These are phyloP conservation scores for Myxozyma monticola DNA, from an alignment of 805 yeast genomes.

Conservation along the genomic window DNA sequence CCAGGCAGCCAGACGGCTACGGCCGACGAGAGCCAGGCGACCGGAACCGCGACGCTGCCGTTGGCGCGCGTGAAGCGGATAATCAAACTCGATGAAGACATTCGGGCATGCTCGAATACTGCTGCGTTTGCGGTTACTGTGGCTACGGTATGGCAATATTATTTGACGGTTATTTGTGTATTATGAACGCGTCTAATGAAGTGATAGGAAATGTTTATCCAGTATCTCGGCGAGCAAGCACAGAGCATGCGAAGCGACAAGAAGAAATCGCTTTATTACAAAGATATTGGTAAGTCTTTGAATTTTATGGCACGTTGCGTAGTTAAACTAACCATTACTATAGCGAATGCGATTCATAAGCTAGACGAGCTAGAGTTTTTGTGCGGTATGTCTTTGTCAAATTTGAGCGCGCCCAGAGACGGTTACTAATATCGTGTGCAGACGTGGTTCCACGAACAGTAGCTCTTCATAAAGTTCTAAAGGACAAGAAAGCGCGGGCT, in stretches of 20 bases:
- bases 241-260: constrained; percentile 26
- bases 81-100: constrained; percentile 33
- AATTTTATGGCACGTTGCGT: not conserved
- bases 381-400: constrained; percentile 23
- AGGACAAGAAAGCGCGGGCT: constrained; percentile 13
- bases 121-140: constrained; percentile 33
- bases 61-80: constrained; percentile 32
- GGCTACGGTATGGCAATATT: constrained; percentile 31
- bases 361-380: constrained; percentile 31
- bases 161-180: too few relatives aligned
- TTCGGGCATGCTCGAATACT: constrained; percentile 29
- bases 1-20: too few relatives aligned
- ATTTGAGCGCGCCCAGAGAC: not conserved
- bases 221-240: constrained; percentile 30
- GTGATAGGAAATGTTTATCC: constrained; percentile 30
- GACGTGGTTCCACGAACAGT: constrained; percentile 30
- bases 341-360: constrained; percentile 31
- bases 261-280: constrained; percentile 32
- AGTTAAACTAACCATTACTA: not conserved
- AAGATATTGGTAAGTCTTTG: constrained; percentile 25
- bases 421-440: not conserved
- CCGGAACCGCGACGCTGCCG: constrained; percentile 28
- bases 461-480: constrained; percentile 25
- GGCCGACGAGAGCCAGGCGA: too few relatives aligned
- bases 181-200: not conserved